Evolutionary conservation across 495 filamentous ascomycete genomes (phyloP), one percentile per base, ranked within the genome.

Genomic region (Xylaria intraflava): DNA sequence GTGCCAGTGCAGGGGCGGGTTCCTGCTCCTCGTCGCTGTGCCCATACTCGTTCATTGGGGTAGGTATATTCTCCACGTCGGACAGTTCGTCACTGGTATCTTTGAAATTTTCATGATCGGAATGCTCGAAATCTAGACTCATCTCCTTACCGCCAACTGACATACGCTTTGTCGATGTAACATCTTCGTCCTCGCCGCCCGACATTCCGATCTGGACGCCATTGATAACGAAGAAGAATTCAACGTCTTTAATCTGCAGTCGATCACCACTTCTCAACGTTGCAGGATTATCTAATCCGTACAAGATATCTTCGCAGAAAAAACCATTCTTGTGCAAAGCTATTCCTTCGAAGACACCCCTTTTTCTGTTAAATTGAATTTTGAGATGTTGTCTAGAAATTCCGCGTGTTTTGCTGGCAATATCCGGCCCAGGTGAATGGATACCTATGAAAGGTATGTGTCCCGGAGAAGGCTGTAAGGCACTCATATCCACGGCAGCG

Each of bases 341-440:
- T 35, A 85, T 76, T 60, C 93, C 81, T 62, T 94, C 85, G 55
- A 91, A 98, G 12, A 84, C 66, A 49, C 83, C 78, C 55, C 78
- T 79, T 19, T 83, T 78, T 54, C 83, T 83, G 60, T 92, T 90
- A 67, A 88, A 97, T 11, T 81, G 69, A 48, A 98, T 90, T 61
- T 83, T 85, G 31, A 90, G 80, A 67, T 98, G 93, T 62, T 86
- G 77, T 35, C 92, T 80, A 6, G 91, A 96, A 31, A 97, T 96
- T 22, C 81, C 83, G 48, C 85, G 86, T 44, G 72, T 83, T 44
- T 78, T 80, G 46, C 77, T 78, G 39, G 78, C 72, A 27, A 83
- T 83, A 55, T 73, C 68, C 22, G 68, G 65, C 6, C 80, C 80
- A 1, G 85, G 82, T 5, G 87, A 88, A 59, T 93, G 89, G 35